Evolutionary conservation across 2,329 filamentous ascomycete species (phyloP), one percentile per base, ranked within the genome.

Genomic region (Dothiorella sarmentorum): DNA sequence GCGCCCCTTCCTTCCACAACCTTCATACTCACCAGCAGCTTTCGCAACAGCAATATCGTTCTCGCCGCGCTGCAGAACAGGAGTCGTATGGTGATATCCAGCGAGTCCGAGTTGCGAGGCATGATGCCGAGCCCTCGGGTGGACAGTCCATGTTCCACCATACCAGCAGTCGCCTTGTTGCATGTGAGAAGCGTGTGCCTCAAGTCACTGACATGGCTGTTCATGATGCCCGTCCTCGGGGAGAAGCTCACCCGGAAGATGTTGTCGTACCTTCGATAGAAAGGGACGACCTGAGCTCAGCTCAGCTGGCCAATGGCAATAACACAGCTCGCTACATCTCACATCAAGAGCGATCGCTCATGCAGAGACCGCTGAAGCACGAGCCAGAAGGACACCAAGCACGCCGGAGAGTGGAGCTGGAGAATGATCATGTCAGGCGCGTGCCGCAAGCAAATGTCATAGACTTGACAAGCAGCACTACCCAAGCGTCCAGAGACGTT

Each of bases 321-420:
- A 35, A 42, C 7, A 5, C 26, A 13, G 31, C 20, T 9, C 44
- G 26, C 6, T 58, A 58, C 45, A 7, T 58, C 13, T 58, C 56
- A 24, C 56, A 29, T 29, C 56, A 58, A n/a, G 56, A 58, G 26
- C 56, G 56, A n/a, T 42, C 56, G 7, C n/a, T 52, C 35, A 52
- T 58, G 56, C 56, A 42, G 27, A 29, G 26, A 9, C 33, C 55
- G 3, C 15, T 26, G 20, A 33, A 11, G 9, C 49, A 53, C 11
- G 49, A 17, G 35, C 49, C 31, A 22, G 37, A 24, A 2, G 5
- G 10, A 3, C 17, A 6, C 22, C 37, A 43, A 15, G 17, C 13
- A 24, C 29, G 18, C 18, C 52, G 18, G n/a, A 38, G 13, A 26
- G n/a, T 33, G 26, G 29, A 35, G 24, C 17, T 26, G 11, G 26